phyloP scores from a whole-genome alignment of 441 rosid species.

The Monsonia emarginata region DNA sequence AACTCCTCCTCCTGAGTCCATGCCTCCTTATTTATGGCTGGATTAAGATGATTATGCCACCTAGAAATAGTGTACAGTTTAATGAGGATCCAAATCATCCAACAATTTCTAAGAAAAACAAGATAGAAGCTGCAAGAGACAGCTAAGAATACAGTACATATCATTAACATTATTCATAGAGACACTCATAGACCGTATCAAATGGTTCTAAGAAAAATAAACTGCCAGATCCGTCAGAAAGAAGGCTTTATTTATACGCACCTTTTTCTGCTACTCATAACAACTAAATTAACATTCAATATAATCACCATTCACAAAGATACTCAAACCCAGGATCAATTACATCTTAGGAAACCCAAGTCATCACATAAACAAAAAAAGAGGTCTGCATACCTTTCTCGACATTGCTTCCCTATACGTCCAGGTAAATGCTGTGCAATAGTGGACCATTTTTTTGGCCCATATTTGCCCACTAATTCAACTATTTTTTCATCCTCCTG shows the following conservation, averaged over 20 bases:
- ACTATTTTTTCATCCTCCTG: conserved; percentile 84
- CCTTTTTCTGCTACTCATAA: no score
- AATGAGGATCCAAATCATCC: not conserved
- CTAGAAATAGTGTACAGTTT: conserved; percentile 17
- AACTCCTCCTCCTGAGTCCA: conserved; percentile 99
- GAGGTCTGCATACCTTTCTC: conserved; percentile 59
- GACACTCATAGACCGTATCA: no score
- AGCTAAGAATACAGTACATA: no score
- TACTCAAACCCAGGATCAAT: not conserved
- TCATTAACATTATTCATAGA: not conserved
- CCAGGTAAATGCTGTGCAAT: conserved; percentile 91
- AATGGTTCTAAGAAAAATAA: no score
- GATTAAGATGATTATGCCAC: conserved; percentile 99
- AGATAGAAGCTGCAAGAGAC: not conserved
- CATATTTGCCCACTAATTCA: conserved; percentile 67
- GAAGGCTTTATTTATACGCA: no score
- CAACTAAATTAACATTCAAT: no score
- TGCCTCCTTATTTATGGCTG: conserved; percentile 88
- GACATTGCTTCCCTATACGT: conserved; percentile 94
- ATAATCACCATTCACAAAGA: not conserved
- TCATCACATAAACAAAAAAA: conserved; percentile 1
- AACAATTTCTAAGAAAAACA: conserved; percentile 1
- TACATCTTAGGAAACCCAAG: conserved; percentile 1
- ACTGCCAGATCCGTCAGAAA: no score
- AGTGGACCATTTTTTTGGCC: conserved; percentile 97